Evolutionary conservation across 2,329 filamentous ascomycete species (phyloP).

Genomic region (Talaromyces sp.): DNA sequence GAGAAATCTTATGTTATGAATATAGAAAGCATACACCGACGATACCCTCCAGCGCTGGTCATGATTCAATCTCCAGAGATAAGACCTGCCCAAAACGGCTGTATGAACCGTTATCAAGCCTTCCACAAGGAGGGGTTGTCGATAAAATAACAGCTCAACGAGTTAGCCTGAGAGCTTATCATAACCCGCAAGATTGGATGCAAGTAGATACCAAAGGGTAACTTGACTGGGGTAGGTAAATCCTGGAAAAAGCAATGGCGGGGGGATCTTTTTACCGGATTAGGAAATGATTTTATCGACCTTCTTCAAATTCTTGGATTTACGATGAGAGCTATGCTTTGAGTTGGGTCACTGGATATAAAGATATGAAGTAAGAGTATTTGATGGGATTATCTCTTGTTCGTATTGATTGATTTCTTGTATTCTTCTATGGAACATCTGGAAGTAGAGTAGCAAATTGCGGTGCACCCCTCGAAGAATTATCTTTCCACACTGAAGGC

Average conservation of each 20-base stretch:
- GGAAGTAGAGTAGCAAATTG: neutral
- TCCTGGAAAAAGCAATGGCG: neutral
- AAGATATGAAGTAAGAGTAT: too few relatives aligned
- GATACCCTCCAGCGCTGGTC: too few relatives aligned
- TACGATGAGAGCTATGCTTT: neutral
- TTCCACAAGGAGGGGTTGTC: conserved; percentile 8
- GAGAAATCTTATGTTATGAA: too few relatives aligned
- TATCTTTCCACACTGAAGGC: neutral
- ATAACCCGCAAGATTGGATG: neutral
- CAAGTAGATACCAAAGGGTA: neutral
- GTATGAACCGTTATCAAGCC: conserved; percentile 2
- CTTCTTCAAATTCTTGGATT: too few relatives aligned
- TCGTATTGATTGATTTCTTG: too few relatives aligned
- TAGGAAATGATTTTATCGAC: conserved; percentile 24
- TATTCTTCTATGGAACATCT: too few relatives aligned
- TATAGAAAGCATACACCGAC: neutral
- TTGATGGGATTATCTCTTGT: too few relatives aligned
- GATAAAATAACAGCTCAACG: neutral
- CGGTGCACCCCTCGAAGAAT: neutral
- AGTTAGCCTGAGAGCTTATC: neutral
- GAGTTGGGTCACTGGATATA: neutral
- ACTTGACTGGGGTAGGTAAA: neutral
- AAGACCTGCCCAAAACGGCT: conserved; percentile 14
- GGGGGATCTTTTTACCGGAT: conserved; percentile 37
- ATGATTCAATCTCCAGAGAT: neutral